Conservation (phyloP, 1,284 basidiomycete genomes). For the Thecaphora thlaspeos region DNA sequence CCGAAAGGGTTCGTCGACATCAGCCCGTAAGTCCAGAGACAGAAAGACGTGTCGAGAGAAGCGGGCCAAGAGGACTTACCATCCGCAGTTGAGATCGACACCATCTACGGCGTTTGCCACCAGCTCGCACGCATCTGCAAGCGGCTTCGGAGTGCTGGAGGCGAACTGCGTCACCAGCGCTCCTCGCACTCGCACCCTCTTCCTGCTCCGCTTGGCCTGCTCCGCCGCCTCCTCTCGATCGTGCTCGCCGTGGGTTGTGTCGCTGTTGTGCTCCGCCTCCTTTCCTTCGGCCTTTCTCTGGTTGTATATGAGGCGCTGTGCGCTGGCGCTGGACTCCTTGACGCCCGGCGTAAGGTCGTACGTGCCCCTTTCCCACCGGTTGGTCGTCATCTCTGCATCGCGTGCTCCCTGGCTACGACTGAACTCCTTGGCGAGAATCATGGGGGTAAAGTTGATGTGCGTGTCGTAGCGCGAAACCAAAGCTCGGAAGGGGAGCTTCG, state of each 20-base stretch:
- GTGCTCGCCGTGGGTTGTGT: slow-evolving; percentile 10
- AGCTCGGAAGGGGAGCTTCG: slow-evolving; percentile 65
- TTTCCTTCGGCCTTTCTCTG: not conserved
- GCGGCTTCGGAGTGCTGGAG: slow-evolving; percentile 61
- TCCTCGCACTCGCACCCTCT: slow-evolving; percentile 59
- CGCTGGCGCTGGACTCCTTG: slow-evolving; percentile 35
- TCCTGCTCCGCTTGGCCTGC: slow-evolving; percentile 8
- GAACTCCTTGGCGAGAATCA: slow-evolving; percentile 66
- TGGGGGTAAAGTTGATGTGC: slow-evolving; percentile 66
- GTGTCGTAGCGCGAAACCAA: slow-evolving; percentile 64
- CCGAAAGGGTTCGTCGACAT: too few relatives aligned
- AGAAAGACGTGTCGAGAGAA: too few relatives aligned
- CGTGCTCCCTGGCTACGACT: slow-evolving; percentile 63
- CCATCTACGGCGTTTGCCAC: slow-evolving; percentile 63
- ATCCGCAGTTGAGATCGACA: slow-evolving; percentile 65
- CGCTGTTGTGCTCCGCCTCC: not conserved
- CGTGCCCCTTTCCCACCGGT: slow-evolving; percentile 62
- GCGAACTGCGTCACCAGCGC: slow-evolving; percentile 65
- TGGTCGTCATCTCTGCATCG: slow-evolving; percentile 64
- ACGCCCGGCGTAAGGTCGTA: slow-evolving; percentile 59
- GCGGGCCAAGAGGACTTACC: slow-evolving; percentile 5
- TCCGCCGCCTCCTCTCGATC: slow-evolving; percentile 14
- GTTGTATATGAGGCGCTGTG: slow-evolving; percentile 4
- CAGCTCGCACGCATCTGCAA: slow-evolving; percentile 65
- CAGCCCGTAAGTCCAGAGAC: too few relatives aligned